Evolutionary conservation across 176 grass and related monocot genomes (phyloP).

Genomic region (Triticum monococcum): DNA sequence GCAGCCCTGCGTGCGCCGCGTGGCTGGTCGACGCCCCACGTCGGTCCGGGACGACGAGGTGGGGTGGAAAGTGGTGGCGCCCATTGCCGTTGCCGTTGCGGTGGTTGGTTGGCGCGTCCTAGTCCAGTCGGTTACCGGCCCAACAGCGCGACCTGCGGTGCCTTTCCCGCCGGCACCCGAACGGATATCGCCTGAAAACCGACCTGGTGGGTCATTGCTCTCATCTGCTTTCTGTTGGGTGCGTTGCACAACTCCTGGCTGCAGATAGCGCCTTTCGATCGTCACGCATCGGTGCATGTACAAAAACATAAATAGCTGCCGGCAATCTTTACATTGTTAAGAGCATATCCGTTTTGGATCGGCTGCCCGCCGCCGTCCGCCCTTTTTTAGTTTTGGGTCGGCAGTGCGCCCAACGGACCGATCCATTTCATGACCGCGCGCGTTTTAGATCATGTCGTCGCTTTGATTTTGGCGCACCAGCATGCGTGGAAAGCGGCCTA

Average conservation of each 20-base stretch:
- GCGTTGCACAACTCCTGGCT: not conserved
- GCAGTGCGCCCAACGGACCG: too few species aligned
- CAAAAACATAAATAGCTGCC: too few species aligned
- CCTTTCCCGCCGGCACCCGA: not conserved
- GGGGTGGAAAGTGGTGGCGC: not conserved
- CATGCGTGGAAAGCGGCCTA: too few species aligned
- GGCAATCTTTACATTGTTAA: too few species aligned
- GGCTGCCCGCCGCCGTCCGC: too few species aligned
- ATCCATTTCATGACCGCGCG: too few species aligned
- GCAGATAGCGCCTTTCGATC: too few species aligned
- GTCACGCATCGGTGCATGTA: too few species aligned
- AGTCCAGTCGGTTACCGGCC: slow-evolving; percentile 26
- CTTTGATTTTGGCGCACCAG: too few species aligned
- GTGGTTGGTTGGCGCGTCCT: slow-evolving; percentile 17
- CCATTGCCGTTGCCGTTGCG: not conserved
- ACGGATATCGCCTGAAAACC: not conserved
- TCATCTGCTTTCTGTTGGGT: not conserved
- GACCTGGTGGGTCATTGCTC: not conserved
- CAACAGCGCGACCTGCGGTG: not conserved
- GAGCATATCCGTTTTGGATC: too few species aligned
- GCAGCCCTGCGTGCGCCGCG: not conserved
- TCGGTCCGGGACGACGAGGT: not conserved
- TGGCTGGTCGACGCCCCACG: not conserved
- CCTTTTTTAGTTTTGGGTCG: too few species aligned
- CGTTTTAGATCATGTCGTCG: too few species aligned